A percentile compares a stretch with the other conserved stretches of the same genome.
Evolutionary conservation across 805 yeast species (phyloP).

Genomic region (Osmozyma mogii): DNA sequence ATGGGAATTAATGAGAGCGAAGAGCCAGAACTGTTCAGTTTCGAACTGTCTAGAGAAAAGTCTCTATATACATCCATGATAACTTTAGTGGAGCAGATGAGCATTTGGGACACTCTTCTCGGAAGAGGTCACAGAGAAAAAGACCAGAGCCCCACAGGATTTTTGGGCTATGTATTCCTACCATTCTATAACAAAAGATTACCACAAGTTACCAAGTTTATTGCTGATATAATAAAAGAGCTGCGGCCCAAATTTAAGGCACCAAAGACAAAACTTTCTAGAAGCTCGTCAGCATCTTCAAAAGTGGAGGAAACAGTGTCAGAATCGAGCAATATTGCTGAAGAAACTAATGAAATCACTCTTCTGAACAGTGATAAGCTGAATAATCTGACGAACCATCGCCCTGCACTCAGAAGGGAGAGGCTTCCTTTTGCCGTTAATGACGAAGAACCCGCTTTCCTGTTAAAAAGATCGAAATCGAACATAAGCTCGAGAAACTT

Average conservation of each 20-base stretch:
- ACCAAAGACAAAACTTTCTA: slow-evolving; percentile 20
- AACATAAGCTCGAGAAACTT: slow-evolving; percentile 31
- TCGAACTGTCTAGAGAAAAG: background rate
- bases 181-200: slow-evolving; percentile 45
- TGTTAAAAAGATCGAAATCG: slow-evolving; percentile 33
- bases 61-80: slow-evolving; percentile 24
- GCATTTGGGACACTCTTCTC: slow-evolving; percentile 44
- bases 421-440: slow-evolving; percentile 14
- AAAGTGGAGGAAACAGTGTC: background rate
- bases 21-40: background rate
- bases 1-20: slow-evolving; percentile 20
- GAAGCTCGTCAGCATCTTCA: background rate
- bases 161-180: slow-evolving; percentile 42
- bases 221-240: slow-evolving; percentile 42
- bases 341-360: no score
- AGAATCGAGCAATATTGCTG: background rate
- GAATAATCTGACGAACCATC: slow-evolving; percentile 3
- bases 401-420: slow-evolving; percentile 12
- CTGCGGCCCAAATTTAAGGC: slow-evolving; percentile 18
- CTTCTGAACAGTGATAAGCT: background rate
- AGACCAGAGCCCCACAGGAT: slow-evolving; percentile 38
- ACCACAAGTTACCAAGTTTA: slow-evolving; percentile 39
- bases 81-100: slow-evolving; percentile 43
- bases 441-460: slow-evolving; percentile 24
- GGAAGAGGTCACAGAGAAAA: slow-evolving; percentile 22